Conservation (phyloP, 1,284 basidiomycete genomes). For the Bothia castanella region DNA sequence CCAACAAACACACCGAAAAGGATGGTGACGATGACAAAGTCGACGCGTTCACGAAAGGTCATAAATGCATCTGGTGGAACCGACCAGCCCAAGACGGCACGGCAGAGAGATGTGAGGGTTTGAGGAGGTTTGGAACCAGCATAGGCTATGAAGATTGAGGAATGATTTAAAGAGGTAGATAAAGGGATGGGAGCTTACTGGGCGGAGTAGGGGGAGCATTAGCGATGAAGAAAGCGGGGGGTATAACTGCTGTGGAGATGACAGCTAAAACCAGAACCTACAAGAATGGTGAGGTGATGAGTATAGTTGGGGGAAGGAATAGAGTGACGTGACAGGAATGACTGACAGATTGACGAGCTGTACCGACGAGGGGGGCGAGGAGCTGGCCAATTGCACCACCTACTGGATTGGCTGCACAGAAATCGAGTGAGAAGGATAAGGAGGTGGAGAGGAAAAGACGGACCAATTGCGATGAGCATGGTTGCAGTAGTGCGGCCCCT, state of each 20-base stretch:
- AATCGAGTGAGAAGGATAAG: background rate
- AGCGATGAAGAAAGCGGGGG: conserved; percentile 54
- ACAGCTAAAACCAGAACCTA: conserved; percentile 70
- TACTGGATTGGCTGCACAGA: conserved; percentile 56
- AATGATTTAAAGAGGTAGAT: background rate
- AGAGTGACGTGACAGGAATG: background rate
- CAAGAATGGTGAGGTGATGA: background rate
- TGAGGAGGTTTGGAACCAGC: conserved; percentile 57
- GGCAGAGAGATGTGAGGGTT: conserved; percentile 50
- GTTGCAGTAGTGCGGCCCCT: conserved; percentile 72
- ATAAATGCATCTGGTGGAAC: conserved; percentile 48
- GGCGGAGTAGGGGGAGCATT: conserved; percentile 68
- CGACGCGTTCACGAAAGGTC: conserved; percentile 59
- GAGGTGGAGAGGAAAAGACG: background rate
- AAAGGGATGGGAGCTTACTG: conserved; percentile 44
- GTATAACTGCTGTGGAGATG: conserved; percentile 57
- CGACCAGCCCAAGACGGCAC: conserved; percentile 51
- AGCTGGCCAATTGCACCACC: conserved; percentile 67
- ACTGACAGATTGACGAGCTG: conserved; percentile 55
- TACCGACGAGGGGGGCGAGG: conserved; percentile 60
- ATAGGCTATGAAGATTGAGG: conserved; percentile 44
- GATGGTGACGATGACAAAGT: conserved; percentile 57
- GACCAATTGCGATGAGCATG: conserved; percentile 72
- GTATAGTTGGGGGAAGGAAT: background rate
- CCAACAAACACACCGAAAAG: conserved; percentile 65